Conservation (phyloP, 2,329 filamentous ascomycete species). For the Pezicula carpinea region DNA sequence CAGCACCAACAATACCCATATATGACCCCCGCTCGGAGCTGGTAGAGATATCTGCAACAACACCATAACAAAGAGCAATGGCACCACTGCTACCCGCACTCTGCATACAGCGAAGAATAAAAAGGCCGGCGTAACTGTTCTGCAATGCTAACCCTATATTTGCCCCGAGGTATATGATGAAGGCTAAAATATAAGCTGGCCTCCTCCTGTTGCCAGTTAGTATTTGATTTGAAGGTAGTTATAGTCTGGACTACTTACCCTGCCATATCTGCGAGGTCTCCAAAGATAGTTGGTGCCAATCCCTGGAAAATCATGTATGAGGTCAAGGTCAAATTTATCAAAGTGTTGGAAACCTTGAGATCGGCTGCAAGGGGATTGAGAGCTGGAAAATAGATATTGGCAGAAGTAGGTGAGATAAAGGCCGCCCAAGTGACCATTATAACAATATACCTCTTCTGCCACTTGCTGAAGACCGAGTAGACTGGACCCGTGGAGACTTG, state of each 20-base stretch:
- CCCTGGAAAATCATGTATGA: constrained; percentile 49
- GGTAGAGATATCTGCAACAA: constrained; percentile 68
- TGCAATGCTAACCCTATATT: constrained; percentile 52
- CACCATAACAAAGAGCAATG: constrained; percentile 65
- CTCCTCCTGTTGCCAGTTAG: constrained; percentile 30
- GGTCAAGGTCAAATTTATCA: constrained; percentile 28
- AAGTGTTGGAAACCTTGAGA: constrained; percentile 24
- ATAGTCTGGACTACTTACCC: constrained; percentile 27
- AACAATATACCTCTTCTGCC: constrained; percentile 46
- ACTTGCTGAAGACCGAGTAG: constrained; percentile 26
- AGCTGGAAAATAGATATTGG: constrained; percentile 30
- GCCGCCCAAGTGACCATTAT: constrained; percentile 42
- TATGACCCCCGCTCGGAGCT: constrained; percentile 68
- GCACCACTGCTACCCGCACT: constrained; percentile 52
- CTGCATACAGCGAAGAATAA: constrained; percentile 54
- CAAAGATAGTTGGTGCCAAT: constrained; percentile 52
- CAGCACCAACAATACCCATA: constrained; percentile 65
- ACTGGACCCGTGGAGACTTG: constrained; percentile 22
- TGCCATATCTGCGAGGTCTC: constrained; percentile 49
- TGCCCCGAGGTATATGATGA: constrained; percentile 49
- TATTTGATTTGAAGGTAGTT: neutral
- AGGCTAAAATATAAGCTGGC: constrained; percentile 51
- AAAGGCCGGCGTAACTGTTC: constrained; percentile 44
- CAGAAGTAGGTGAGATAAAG: constrained; percentile 30
- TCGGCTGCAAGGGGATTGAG: constrained; percentile 27